phyloP scores from a whole-genome alignment of 1,284 basidiomycete genomes.

The Bjerkandera adusta region DNA sequence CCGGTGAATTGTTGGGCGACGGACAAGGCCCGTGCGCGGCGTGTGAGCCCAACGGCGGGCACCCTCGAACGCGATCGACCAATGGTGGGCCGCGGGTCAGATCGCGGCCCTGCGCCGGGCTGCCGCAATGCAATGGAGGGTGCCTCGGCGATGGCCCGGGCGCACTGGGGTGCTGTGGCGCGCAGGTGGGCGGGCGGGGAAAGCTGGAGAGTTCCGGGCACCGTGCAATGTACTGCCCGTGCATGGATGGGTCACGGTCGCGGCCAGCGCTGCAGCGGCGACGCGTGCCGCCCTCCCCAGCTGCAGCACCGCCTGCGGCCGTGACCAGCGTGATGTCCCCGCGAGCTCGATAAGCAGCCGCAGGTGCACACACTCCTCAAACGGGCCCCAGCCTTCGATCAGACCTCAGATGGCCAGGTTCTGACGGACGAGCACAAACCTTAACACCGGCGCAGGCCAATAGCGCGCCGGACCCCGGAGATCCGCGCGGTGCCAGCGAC shows the following conservation, averaged over 20 bases:
- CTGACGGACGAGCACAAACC: too few relatives aligned
- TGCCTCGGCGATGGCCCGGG: too few relatives aligned
- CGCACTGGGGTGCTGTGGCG: slow-evolving; percentile 9
- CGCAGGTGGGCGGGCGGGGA: background rate
- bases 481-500: slow-evolving; percentile 4
- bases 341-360: too few relatives aligned
- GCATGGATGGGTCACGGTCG: slow-evolving; percentile 5
- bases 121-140: slow-evolving; percentile 1
- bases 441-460: too few relatives aligned
- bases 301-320: too few relatives aligned
- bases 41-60: slow-evolving; percentile 16
- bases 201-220: slow-evolving; percentile 6
- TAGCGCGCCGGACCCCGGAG: slow-evolving; percentile 11
- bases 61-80: slow-evolving; percentile 25
- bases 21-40: slow-evolving; percentile 1
- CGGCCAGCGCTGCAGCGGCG: background rate
- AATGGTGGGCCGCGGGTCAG: slow-evolving; percentile 16
- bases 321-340: too few relatives aligned
- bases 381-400: too few relatives aligned
- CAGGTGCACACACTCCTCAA: too few relatives aligned
- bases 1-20: slow-evolving; percentile 16
- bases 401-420: too few relatives aligned
- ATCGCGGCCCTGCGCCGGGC: slow-evolving; percentile 3
- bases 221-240: background rate
- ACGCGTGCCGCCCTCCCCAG: too few relatives aligned